Percentiles rank a stretch among this genome's conserved stretches.
These are phyloP conservation scores for Sophora flavescens DNA, from an alignment of 306 rosid species.

Conservation along the genomic window DNA sequence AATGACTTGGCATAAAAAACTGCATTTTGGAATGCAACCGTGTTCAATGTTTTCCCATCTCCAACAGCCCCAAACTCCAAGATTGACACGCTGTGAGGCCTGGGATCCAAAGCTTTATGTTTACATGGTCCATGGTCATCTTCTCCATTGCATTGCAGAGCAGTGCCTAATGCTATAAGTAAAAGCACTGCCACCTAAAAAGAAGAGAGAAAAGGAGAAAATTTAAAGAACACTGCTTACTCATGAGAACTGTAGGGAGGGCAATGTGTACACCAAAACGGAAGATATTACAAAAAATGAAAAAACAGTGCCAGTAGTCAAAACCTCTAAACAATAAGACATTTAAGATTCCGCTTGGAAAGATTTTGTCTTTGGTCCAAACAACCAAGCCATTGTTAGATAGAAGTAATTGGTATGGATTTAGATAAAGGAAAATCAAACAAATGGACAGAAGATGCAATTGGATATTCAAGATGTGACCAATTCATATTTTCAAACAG, in stretches of 20 bases:
- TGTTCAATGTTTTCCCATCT: slow-evolving; percentile 75
- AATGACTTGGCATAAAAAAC: slow-evolving; percentile 75
- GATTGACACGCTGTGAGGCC: slow-evolving; percentile 80
- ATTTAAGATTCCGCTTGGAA: not conserved
- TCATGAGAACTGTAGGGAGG: not conserved
- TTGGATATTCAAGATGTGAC: slow-evolving; percentile 1
- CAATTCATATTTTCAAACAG: slow-evolving; percentile 19
- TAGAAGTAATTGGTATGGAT: not conserved
- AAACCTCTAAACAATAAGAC: slow-evolving; percentile 14
- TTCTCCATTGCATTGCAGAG: slow-evolving; percentile 43
- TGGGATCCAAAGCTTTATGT: slow-evolving; percentile 40
- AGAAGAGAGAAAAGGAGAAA: not conserved
- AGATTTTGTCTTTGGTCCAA: slow-evolving; percentile 25
- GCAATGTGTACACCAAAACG: slow-evolving; percentile 12
- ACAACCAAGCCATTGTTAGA: slow-evolving; percentile 25
- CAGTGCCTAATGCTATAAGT: slow-evolving; percentile 50
- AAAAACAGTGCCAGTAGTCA: slow-evolving; percentile 8
- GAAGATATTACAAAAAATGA: not conserved
- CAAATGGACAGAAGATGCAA: slow-evolving; percentile 26
- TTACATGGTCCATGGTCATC: slow-evolving; percentile 47
- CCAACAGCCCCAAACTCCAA: slow-evolving; percentile 80
- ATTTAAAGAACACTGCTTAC: slow-evolving; percentile 19
- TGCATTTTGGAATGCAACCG: slow-evolving; percentile 74
- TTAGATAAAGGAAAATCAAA: slow-evolving; percentile 6
- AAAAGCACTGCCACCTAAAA: slow-evolving; percentile 54